Evolutionary conservation across 495 filamentous ascomycete genomes (phyloP).

Genomic region (Penicillium egyptiacum): DNA sequence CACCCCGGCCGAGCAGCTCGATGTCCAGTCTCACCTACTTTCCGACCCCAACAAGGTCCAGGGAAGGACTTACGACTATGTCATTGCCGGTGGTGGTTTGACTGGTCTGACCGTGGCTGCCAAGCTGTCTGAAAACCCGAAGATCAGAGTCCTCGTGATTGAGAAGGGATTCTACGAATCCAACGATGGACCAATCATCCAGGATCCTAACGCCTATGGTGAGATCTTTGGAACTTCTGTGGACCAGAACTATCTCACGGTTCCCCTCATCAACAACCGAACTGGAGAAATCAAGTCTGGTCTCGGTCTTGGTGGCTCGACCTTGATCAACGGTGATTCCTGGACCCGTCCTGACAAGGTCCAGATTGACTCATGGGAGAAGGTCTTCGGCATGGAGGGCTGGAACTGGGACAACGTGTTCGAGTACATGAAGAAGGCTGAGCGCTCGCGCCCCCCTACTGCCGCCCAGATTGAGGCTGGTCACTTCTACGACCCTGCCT

Average conservation of each 20-base stretch:
- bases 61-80: conserved; percentile 28
- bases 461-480: conserved; percentile 21
- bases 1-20: conserved; percentile 5
- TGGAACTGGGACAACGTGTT: conserved; percentile 55
- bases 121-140: conserved; percentile 45
- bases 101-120: conserved; percentile 37
- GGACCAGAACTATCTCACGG: conserved; percentile 23
- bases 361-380: conserved; percentile 53
- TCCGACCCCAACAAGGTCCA: conserved; percentile 23
- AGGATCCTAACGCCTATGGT: conserved; percentile 38
- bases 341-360: conserved; percentile 44
- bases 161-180: conserved; percentile 47
- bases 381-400: conserved; percentile 44
- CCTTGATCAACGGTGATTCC: conserved; percentile 54
- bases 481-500: conserved; percentile 22
- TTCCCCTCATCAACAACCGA: conserved; percentile 19
- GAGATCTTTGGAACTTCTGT: conserved; percentile 34
- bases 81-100: conserved; percentile 38
- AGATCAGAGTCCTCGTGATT: conserved; percentile 51
- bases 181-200: conserved; percentile 33
- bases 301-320: conserved; percentile 53
- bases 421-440: conserved; percentile 39
- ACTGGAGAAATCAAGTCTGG: conserved; percentile 22
- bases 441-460: conserved; percentile 19
- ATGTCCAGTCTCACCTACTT: conserved; percentile 25